These are phyloP conservation scores for Solanum appendiculatum DNA, from an alignment of 257 asterid species.

Conservation along the genomic window DNA sequence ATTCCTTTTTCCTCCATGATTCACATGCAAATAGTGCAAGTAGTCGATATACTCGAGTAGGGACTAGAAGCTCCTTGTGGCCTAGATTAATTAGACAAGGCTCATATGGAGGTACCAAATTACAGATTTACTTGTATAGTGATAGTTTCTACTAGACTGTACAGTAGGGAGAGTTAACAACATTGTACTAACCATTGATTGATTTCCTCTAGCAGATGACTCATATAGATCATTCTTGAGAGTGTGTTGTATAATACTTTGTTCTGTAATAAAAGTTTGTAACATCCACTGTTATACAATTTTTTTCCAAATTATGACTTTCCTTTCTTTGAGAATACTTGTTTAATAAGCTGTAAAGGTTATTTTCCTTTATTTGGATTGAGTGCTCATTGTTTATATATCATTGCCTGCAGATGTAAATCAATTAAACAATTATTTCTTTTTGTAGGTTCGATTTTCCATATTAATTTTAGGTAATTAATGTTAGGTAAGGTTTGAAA, in stretches of 20 bases:
- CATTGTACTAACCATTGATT: background rate
- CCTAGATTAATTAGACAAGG: background rate
- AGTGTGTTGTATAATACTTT: background rate
- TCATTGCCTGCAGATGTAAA: no score
- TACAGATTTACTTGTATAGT: background rate
- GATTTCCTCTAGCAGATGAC: background rate
- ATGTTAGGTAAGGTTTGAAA: no score
- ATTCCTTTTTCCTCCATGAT: background rate
- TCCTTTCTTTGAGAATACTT: background rate
- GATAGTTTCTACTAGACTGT: background rate
- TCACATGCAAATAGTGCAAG: background rate
- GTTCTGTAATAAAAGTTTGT: background rate
- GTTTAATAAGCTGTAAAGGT: background rate
- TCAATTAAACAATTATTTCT: no score
- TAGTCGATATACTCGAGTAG: background rate
- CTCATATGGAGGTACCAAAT: background rate
- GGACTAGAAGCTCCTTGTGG: background rate
- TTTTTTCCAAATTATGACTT: background rate
- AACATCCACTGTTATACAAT: background rate
- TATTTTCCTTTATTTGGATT: background rate
- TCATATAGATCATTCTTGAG: background rate
- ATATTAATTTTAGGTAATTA: no score
- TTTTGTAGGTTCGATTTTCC: no score
- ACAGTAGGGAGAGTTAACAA: background rate
- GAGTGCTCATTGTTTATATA: no score